Percentiles rank a stretch among this genome's conserved stretches.
Conservation (phyloP, 1,284 basidiomycete genomes). For the Ustilago xerochloae region DNA sequence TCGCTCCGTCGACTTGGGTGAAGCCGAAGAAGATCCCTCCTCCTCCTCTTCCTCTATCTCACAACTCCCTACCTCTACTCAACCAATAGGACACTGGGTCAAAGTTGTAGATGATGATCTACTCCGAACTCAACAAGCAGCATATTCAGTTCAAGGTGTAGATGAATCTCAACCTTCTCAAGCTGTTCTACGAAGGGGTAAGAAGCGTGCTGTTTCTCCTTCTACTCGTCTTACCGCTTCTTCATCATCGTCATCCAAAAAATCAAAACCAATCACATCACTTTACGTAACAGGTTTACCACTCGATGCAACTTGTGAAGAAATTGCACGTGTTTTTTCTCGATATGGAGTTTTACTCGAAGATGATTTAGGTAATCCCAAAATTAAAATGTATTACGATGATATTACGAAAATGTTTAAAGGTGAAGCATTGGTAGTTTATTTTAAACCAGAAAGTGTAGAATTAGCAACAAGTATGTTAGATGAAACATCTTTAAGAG, state of each 20-base stretch:
- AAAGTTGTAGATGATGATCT: slow-evolving; percentile 90
- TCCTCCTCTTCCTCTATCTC: neutral
- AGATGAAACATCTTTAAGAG: slow-evolving; percentile 88
- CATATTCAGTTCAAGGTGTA: slow-evolving; percentile 40
- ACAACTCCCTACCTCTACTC: slow-evolving; percentile 62
- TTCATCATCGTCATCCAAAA: slow-evolving; percentile 28
- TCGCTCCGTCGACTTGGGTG: slow-evolving; percentile 14
- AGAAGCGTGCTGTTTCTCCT: slow-evolving; percentile 28
- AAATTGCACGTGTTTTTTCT: slow-evolving; percentile 83
- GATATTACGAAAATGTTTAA: slow-evolving; percentile 81
- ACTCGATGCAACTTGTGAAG: slow-evolving; percentile 78
- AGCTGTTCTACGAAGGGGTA: slow-evolving; percentile 38
- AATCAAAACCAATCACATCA: slow-evolving; percentile 74
- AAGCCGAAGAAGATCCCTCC: slow-evolving; percentile 26
- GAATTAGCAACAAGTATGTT: slow-evolving; percentile 84
- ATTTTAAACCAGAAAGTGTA: slow-evolving; percentile 96
- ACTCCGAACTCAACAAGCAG: slow-evolving; percentile 62
- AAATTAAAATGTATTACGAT: slow-evolving; percentile 92
- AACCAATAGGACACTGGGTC: slow-evolving; percentile 83
- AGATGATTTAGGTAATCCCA: slow-evolving; percentile 84
- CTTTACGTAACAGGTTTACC: slow-evolving; percentile 91
- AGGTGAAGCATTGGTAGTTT: slow-evolving; percentile 94
- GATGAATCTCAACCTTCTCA: slow-evolving; percentile 29
- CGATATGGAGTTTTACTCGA: slow-evolving; percentile 93
- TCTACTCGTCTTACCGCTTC: neutral